Conservation (phyloP, 768 basidiomycete genomes). For the Mycena vulgaris region DNA sequence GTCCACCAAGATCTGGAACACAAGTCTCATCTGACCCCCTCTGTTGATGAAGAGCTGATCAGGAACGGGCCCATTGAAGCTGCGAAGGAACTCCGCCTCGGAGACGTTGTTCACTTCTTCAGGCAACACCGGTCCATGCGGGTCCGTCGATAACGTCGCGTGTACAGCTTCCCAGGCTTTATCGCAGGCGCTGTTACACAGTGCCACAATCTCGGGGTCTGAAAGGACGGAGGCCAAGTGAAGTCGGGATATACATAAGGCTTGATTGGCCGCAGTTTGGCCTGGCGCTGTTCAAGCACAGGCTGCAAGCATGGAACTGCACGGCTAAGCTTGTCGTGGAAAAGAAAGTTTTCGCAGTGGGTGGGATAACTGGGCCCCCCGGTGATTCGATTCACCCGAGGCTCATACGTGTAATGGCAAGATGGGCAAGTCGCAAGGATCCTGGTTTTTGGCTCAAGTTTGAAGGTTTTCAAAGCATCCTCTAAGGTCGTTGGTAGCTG, state of each 20-base stretch:
- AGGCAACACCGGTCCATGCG: slow-evolving; percentile 16
- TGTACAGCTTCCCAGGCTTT: slow-evolving; percentile 30
- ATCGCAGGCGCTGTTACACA: slow-evolving; percentile 39
- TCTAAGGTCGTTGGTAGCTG: slow-evolving; percentile 33
- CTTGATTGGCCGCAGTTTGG: slow-evolving; percentile 39
- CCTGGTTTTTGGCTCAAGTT: slow-evolving; percentile 34
- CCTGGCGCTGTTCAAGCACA: slow-evolving; percentile 30
- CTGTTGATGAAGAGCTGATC: slow-evolving; percentile 40
- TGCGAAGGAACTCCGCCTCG: slow-evolving; percentile 46
- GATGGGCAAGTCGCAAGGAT: slow-evolving; percentile 31
- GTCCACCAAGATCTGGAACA: slow-evolving; percentile 45
- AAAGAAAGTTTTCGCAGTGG: slow-evolving; percentile 28
- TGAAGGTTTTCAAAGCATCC: slow-evolving; percentile 30
- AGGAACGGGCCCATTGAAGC: slow-evolving; percentile 45
- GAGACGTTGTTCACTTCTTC: slow-evolving; percentile 40
- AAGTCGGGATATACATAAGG: slow-evolving; percentile 39
- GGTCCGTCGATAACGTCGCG: slow-evolving; percentile 2
- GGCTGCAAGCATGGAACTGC: slow-evolving; percentile 24
- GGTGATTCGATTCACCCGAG: slow-evolving; percentile 30
- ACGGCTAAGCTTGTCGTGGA: slow-evolving; percentile 29
- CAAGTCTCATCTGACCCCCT: slow-evolving; percentile 36
- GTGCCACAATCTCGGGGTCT: slow-evolving; percentile 34
- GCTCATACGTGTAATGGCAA: slow-evolving; percentile 33
- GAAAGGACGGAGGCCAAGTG: slow-evolving; percentile 39
- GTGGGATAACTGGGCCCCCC: slow-evolving; percentile 31